Conservation (phyloP, 2,329 filamentous ascomycete genomes). For the Nemania diffusa region DNA sequence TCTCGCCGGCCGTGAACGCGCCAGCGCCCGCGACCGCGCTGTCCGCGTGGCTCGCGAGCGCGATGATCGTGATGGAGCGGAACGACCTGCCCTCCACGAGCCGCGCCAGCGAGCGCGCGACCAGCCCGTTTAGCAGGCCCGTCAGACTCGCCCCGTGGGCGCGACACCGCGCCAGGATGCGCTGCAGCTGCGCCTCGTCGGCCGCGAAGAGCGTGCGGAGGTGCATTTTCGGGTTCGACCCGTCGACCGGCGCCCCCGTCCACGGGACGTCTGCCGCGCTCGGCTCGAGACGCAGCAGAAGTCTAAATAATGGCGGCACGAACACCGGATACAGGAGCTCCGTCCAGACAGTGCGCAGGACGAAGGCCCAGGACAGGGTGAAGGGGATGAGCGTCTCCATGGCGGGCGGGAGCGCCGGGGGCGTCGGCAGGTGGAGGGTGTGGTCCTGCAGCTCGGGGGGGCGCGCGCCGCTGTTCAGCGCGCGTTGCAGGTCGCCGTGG, state of each 20-base stretch:
- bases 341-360: conserved; percentile 34
- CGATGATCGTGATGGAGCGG: conserved; percentile 55
- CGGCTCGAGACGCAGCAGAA: conserved; percentile 17
- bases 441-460: conserved; percentile 38
- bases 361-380: conserved; percentile 38
- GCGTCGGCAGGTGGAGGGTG: conserved; percentile 48
- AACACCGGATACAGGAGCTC: conserved; percentile 51
- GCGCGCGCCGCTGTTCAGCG: conserved; percentile 50
- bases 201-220: conserved; percentile 55
- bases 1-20: conserved; percentile 44
- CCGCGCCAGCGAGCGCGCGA: conserved; percentile 54
- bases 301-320: conserved; percentile 53
- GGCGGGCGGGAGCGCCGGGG: conserved; percentile 50
- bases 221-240: conserved; percentile 51
- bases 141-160: conserved; percentile 59
- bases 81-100: conserved; percentile 53
- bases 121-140: conserved; percentile 59
- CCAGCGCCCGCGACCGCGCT: background rate
- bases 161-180: conserved; percentile 55
- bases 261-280: conserved; percentile 48
- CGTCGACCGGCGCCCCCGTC: conserved; percentile 52
- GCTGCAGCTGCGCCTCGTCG: conserved; percentile 40
- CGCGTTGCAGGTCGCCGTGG: conserved; percentile 58
- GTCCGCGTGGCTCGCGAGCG: conserved; percentile 54
- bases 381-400: conserved; percentile 57